These are phyloP conservation scores for Manihot esculenta DNA, from an alignment of 441 rosid genomes.

Conservation along the genomic window DNA sequence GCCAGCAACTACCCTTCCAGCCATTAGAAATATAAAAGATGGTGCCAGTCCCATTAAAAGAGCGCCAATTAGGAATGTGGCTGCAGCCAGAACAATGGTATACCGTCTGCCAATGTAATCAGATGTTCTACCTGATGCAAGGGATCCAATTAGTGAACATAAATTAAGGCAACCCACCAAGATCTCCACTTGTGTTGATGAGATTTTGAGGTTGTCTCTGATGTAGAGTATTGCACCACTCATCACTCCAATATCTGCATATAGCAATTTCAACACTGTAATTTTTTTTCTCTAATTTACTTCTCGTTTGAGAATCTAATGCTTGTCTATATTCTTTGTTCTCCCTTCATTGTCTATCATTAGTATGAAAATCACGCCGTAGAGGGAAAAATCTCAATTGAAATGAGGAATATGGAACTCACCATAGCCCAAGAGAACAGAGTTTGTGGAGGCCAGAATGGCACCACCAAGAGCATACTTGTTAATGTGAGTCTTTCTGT, in stretches of 20 bases:
- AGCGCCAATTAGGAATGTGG: slow-evolving; percentile 55
- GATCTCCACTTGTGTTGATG: slow-evolving; percentile 50
- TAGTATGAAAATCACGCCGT: background rate
- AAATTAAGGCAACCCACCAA: slow-evolving; percentile 60
- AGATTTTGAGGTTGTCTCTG: slow-evolving; percentile 45
- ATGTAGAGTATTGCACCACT: slow-evolving; percentile 58
- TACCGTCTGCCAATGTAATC: slow-evolving; percentile 56
- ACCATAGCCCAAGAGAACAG: slow-evolving; percentile 67
- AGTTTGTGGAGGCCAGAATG: slow-evolving; percentile 58
- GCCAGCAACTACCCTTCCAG: slow-evolving; percentile 54
- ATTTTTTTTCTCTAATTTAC: background rate
- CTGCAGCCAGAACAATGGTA: slow-evolving; percentile 55
- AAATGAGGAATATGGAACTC: slow-evolving; percentile 19
- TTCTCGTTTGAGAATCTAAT: background rate
- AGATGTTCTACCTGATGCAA: slow-evolving; percentile 61
- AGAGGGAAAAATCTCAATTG: background rate
- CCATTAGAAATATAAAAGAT: slow-evolving; percentile 37
- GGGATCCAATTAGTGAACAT: slow-evolving; percentile 59
- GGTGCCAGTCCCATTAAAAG: slow-evolving; percentile 60
- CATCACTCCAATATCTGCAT: slow-evolving; percentile 72
- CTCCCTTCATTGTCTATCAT: background rate
- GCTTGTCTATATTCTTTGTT: background rate
- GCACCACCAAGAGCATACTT: slow-evolving; percentile 53
- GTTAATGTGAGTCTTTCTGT: slow-evolving; percentile 32
- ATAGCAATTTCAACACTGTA: background rate